A percentile compares a stretch with the other conserved stretches of the same genome.
Evolutionary conservation across 148 eudicot species (phyloP).

Genomic region (Vaccinium corymbosum): DNA sequence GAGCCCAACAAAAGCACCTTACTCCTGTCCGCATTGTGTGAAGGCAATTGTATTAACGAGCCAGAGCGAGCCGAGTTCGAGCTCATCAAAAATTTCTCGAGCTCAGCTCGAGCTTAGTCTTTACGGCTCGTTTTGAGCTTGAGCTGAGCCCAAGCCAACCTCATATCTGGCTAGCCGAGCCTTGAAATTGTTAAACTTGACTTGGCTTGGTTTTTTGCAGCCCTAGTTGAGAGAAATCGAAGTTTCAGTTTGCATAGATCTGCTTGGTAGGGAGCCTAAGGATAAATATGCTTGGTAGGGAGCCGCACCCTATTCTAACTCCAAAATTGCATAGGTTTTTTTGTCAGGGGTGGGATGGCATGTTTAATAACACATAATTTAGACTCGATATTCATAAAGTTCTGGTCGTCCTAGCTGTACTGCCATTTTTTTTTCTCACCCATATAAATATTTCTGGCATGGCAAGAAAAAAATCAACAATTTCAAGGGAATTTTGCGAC

Average conservation of each 20-base stretch:
- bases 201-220: too few species aligned
- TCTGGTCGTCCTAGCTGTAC: background rate
- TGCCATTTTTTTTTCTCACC: background rate
- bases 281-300: background rate
- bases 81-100: too few species aligned
- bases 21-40: too few species aligned
- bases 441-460: background rate
- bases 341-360: background rate
- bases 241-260: background rate
- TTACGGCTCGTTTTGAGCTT: too few species aligned
- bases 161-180: too few species aligned
- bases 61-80: too few species aligned
- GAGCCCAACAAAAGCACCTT: too few species aligned
- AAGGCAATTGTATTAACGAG: too few species aligned
- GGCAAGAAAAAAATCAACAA: background rate
- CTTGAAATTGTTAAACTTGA: too few species aligned
- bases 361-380: background rate
- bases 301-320: background rate
- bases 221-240: background rate
- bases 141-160: too few species aligned
- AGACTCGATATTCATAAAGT: background rate
- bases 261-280: constrained; percentile 2
- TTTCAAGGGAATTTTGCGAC: background rate
- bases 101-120: too few species aligned
- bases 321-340: background rate